A percentile compares a stretch with the other conserved stretches of the same genome.
Conservation (phyloP, 345 rosid genomes). For the Ceriops tagal region DNA sequence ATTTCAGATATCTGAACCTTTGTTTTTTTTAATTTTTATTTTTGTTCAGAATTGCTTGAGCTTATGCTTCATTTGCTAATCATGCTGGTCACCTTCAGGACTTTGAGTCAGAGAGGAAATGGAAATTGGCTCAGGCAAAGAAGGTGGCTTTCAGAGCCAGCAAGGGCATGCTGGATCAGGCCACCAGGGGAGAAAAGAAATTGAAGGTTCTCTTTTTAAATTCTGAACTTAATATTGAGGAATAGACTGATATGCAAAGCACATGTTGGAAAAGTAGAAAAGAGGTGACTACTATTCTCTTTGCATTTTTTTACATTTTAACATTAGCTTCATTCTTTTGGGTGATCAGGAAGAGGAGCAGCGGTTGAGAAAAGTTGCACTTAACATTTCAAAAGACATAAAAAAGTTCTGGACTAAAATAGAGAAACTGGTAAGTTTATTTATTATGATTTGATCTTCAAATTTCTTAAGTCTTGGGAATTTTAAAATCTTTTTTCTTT, state of each 20-base stretch:
- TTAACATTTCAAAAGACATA: constrained; percentile 86
- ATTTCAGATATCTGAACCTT: not conserved
- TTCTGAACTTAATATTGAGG: not conserved
- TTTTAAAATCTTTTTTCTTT: constrained; percentile 22
- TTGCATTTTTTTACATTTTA: constrained; percentile 12
- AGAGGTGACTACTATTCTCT: not conserved
- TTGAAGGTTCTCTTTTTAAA: constrained; percentile 58
- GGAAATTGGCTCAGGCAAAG: constrained; percentile 96
- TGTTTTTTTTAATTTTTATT: not conserved
- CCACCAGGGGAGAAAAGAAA: constrained; percentile 91
- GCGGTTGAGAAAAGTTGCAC: constrained; percentile 77
- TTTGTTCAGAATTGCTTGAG: constrained; percentile 3
- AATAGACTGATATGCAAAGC: not conserved
- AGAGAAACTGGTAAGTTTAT: constrained; percentile 84
- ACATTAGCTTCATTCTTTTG: constrained; percentile 13
- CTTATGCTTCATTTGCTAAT: constrained; percentile 27
- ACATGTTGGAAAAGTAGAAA: not conserved
- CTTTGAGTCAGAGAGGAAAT: constrained; percentile 96
- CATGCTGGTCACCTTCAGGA: constrained; percentile 52
- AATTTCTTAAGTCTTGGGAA: constrained; percentile 16
- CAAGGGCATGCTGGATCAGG: constrained; percentile 94
- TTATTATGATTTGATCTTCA: constrained; percentile 12
- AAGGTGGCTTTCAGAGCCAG: constrained; percentile 93
- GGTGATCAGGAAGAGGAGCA: constrained; percentile 87
- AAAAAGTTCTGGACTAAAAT: constrained; percentile 97